Evolutionary conservation across 176 grass and related monocot species (phyloP).

Genomic region (Ensete ventricosum): DNA sequence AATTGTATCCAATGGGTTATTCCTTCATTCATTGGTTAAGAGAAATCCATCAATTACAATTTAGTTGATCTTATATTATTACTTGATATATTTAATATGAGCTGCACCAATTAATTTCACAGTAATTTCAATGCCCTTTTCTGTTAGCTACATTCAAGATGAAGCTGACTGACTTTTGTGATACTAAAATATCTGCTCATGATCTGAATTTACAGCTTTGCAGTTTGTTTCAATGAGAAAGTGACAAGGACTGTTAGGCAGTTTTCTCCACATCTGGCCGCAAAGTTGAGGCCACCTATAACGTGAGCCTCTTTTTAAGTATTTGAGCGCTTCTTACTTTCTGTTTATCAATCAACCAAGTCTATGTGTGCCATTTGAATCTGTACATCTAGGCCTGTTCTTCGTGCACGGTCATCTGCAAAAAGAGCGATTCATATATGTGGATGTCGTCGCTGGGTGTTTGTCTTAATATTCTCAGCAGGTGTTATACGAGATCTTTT

Average conservation of each 20-base stretch:
- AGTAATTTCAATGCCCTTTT: background rate
- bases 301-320: slow-evolving; percentile 37
- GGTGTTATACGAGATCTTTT: slow-evolving; percentile 29
- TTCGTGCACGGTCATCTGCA: slow-evolving; percentile 65
- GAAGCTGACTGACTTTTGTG: background rate
- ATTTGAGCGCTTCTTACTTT: background rate
- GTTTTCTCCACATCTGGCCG: slow-evolving; percentile 97
- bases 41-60: background rate
- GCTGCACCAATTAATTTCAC: background rate
- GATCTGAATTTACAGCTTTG: slow-evolving; percentile 48
- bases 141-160: background rate
- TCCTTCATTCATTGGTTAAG: background rate
- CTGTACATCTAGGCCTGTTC: slow-evolving; percentile 49
- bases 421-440: slow-evolving; percentile 99
- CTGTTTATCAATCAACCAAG: background rate
- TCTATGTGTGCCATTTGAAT: background rate
- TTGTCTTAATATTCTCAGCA: slow-evolving; percentile 77
- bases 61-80: background rate
- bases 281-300: slow-evolving; percentile 89
- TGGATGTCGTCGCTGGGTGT: slow-evolving; percentile 79
- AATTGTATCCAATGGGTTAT: background rate
- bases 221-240: slow-evolving; percentile 76
- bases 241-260: slow-evolving; percentile 74
- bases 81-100: background rate
- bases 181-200: background rate